These are phyloP conservation scores for Pestalotiopsis sp. DNA, from an alignment of 2,329 filamentous ascomycete genomes.

Conservation along the genomic window DNA sequence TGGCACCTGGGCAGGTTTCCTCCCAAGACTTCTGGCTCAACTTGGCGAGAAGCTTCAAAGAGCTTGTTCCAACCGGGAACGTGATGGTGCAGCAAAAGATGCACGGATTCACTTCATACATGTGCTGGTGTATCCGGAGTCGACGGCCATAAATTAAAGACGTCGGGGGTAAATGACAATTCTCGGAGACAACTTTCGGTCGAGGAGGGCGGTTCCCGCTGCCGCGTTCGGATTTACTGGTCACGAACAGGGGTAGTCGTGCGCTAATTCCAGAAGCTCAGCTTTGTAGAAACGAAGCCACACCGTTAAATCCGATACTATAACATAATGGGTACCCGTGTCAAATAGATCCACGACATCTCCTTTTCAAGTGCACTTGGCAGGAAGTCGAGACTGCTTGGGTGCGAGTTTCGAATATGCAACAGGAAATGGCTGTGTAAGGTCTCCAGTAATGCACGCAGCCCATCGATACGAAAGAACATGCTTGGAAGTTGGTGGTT, in stretches of 20 bases:
- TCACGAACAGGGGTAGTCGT: neutral
- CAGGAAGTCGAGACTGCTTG: neutral
- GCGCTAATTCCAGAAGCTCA: neutral
- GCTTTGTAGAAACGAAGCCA: neutral
- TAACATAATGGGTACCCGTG: neutral
- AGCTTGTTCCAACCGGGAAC: slow-evolving; percentile 1
- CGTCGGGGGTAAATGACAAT: neutral
- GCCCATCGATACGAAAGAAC: too few species aligned
- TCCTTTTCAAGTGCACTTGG: neutral
- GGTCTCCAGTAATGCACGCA: neutral
- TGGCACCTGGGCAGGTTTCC: neutral
- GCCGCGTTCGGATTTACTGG: neutral
- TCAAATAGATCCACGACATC: neutral
- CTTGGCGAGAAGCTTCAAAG: slow-evolving; percentile 7
- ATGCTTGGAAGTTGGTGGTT: too few species aligned
- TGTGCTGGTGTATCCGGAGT: neutral
- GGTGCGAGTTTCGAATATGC: neutral
- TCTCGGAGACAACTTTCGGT: neutral
- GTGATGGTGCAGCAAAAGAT: neutral
- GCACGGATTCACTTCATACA: neutral
- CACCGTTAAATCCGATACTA: neutral
- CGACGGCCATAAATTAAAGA: neutral
- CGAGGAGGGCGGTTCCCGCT: neutral
- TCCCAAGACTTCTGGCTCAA: slow-evolving; percentile 1
- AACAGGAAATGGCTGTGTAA: neutral